Base-by-base conservation (phyloP, 306 rosid genomes). In the Luffa aegyptiaca region DNA sequence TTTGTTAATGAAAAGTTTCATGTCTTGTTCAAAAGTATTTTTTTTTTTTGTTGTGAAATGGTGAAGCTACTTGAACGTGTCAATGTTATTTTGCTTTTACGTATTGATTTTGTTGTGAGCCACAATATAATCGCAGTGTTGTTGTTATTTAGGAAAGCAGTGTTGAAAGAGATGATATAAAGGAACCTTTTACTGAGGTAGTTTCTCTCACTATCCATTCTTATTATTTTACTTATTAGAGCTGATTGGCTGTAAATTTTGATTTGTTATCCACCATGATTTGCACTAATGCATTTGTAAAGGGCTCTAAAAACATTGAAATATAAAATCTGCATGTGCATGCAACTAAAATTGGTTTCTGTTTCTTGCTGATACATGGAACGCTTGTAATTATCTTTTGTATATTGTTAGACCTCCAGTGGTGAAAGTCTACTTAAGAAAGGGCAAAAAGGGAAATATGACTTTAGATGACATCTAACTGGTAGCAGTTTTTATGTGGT, bases 161-260 rank as follows among this genome's bases (percentile, higher is more conserved):
- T 78, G 89, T 91, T 78, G 99, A 92, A 84, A 86, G 94, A 41
- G 97, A 95, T 79, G 97, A 95, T 85, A 75, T 93, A 75, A 95
- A 90, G 89, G 99, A 95, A 62, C 99, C 99, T 80, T 95, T 95
- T 80, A 92, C 92, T 42, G 99, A 95, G 97, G 99, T 95, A 75
- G 82, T 75, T 42, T 31, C 52, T 44, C 42, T 82, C 77, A 56
- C 55, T 79, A 48, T 79, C 58, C 69, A 21, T 42, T 42, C 31
- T 70, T 75, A 14, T 61, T 58, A 48, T 77, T 84, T 7, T 31
- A 39, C 75, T 17, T 71, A 13, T 58, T 57, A 46, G 57, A 71
- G 41, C n/a, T 72, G 20, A 6, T 72, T 49, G 56, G 37, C 58
- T 73, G 58, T 20, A 20, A 71, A 44, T 71, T 46, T 71, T 46